Percentiles rank a stretch among this genome's conserved stretches.
phyloP scores from a whole-genome alignment of 2,329 filamentous ascomycete species.

The Paecilomyces formosus region DNA sequence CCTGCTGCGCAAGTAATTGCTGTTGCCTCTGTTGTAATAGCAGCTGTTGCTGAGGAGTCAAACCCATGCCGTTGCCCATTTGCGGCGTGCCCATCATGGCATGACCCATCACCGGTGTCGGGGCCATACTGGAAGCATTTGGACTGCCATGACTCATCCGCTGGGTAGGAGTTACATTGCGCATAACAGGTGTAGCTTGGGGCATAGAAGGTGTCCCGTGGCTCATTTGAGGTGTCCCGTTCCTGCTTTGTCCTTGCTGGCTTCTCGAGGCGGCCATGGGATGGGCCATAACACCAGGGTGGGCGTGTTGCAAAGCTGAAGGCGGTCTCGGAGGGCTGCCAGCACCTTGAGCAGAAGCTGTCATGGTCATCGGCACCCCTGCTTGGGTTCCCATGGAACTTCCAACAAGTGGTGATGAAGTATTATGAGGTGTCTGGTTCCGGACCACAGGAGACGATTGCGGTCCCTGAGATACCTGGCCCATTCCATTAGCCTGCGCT shows the following conservation, averaged over 20 bases:
- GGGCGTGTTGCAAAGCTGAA: slow-evolving; percentile 40
- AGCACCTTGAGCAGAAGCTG: slow-evolving; percentile 37
- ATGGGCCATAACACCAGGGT: slow-evolving; percentile 38
- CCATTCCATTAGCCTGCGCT: slow-evolving; percentile 34
- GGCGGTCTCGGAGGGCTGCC: slow-evolving; percentile 40
- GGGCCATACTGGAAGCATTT: slow-evolving; percentile 31
- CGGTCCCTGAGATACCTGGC: slow-evolving; percentile 28
- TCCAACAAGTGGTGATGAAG: slow-evolving; percentile 38
- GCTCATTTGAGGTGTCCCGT: slow-evolving; percentile 42
- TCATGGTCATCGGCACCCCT: slow-evolving; percentile 38
- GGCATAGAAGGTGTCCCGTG: slow-evolving; percentile 40
- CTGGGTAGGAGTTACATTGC: slow-evolving; percentile 40
- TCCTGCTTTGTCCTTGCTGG: slow-evolving; percentile 39
- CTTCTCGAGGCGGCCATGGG: slow-evolving; percentile 39
- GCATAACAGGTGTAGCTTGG: slow-evolving; percentile 41
- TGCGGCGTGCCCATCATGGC: slow-evolving; percentile 33
- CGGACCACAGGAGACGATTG: slow-evolving; percentile 42
- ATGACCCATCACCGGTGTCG: slow-evolving; percentile 39
- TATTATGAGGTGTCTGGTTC: slow-evolving; percentile 39
- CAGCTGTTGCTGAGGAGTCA: slow-evolving; percentile 34
- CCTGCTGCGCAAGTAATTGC: slow-evolving; percentile 31
- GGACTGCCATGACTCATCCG: slow-evolving; percentile 41
- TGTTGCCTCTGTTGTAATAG: slow-evolving; percentile 30
- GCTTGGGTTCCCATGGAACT: slow-evolving; percentile 31
- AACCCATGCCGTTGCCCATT: slow-evolving; percentile 26